A percentile compares a stretch with the other conserved stretches of the same genome.
Evolutionary conservation across 805 yeast genomes (phyloP).

Genomic region (Pichia gijzeniarum): DNA sequence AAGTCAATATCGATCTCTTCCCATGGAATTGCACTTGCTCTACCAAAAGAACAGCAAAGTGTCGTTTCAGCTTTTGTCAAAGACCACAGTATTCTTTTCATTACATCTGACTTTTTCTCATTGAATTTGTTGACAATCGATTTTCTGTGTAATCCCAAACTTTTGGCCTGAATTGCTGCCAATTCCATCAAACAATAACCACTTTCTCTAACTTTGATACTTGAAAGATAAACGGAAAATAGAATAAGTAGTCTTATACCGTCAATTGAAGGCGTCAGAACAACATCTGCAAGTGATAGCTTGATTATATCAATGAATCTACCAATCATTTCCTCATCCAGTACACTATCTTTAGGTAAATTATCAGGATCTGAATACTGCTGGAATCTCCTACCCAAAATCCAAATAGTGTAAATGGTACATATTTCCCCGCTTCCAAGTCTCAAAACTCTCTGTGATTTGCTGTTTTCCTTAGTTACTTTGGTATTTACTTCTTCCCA

Average conservation of each 20-base stretch:
- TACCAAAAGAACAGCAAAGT: conserved; percentile 39
- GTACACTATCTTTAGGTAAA: conserved; percentile 17
- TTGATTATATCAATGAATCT: conserved; percentile 37
- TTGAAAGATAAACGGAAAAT: conserved; percentile 38
- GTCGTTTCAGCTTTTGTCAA: conserved; percentile 36
- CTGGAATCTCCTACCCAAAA: conserved; percentile 33
- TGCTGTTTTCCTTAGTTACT: conserved; percentile 7
- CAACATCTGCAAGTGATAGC: conserved; percentile 36
- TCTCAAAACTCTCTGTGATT: conserved; percentile 14
- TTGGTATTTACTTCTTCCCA: conserved; percentile 31
- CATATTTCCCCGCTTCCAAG: conserved; percentile 34
- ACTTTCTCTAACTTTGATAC: conserved; percentile 40
- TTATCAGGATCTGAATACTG: conserved; percentile 23
- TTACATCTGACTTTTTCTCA: conserved; percentile 32
- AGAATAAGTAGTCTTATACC: conserved; percentile 39
- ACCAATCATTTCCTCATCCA: conserved; percentile 23
- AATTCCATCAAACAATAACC: conserved; percentile 42
- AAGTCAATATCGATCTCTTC: conserved; percentile 39
- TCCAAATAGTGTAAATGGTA: conserved; percentile 42
- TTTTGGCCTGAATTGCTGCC: conserved; percentile 41
- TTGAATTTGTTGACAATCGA: conserved; percentile 31
- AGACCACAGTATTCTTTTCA: conserved; percentile 40
- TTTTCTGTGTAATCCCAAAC: conserved; percentile 43
- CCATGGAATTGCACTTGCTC: conserved; percentile 39
- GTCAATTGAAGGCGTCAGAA: conserved; percentile 38